Base-by-base conservation (phyloP, 331 rosid species). In the Arachis monticola region DNA sequence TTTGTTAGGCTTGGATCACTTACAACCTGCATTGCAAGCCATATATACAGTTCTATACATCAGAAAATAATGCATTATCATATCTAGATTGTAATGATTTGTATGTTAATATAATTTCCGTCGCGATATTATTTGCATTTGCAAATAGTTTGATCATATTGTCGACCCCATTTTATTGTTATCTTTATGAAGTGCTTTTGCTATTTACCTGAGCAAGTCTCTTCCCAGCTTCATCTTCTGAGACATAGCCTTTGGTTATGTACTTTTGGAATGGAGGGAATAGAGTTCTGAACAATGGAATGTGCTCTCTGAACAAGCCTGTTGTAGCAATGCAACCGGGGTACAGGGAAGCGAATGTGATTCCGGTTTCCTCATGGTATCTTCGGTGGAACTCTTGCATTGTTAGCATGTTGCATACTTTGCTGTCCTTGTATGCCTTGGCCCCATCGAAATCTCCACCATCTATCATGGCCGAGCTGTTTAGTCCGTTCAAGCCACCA, bases 341-440 rank as follows among this genome's bases (percentile, higher is more conserved):
- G 84, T 95, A 95, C 70, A 95, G 97, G 67, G 97, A 95, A 76
- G 92, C 86, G 59, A 95, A 95, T 67, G 97, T 85, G 70, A 95
- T 70, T 60, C 98, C 99, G 11, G 99, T 92, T 63, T 95, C 98
- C 83, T 92, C 99, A 2, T 92, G 93, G 85, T 27, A 90, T 32
- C 93, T 86, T 78, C 83, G 84, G 70, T 95, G 98, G 81, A 87
- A 92, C 82, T 94, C 97, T 74, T 92, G 98, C 99, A 95, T 95
- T 62, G 88, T 88, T 57, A 95, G 97, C 99, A 95, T 95, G 64
- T 95, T 95, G 86, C 97, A 95, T 35, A 95, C 98, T 81, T 92
- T 95, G 90, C 98, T 92, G 91, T 95, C 99, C 85, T 95, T 95
- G 88, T 92, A 95, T n/a, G 99, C 99, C 88, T 95, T 92, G 75